Base-by-base conservation (phyloP, 2,329 filamentous ascomycete genomes). In the Falciphora oryzae region DNA sequence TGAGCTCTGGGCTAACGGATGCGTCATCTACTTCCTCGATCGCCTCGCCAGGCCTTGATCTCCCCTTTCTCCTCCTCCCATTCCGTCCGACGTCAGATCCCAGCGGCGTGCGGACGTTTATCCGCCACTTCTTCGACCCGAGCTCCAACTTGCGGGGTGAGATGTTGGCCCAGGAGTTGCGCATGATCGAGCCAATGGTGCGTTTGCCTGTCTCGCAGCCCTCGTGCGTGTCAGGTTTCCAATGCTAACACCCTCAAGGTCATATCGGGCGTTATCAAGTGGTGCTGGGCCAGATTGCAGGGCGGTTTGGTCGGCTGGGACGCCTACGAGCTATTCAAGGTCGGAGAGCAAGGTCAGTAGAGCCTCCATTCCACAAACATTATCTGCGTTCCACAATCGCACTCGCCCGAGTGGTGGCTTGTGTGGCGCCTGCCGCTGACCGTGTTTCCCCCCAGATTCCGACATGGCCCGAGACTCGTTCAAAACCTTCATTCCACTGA, bases 251-350 rank as follows among this genome's bases (percentile, higher is more conserved):
- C 27, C 59, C 28, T 56, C 35, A 68, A 97, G 92, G 93, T 96
- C 65, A 85, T 99, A 64, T 93, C 93, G 68, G 95, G 93, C 71
- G 93, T 97, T 57, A 83, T 95, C 69, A 99, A 98, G 81, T 99
- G 95, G 95, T 98, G 94, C 77, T 99, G 95, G 95, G 93, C 92
- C 75, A 87, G 95, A 78, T 81, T 99, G 62, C 87, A 90, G 57
- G 92, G 93, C 66, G 95, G 95, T 72, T 88, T 99, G 18, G 93
- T 99, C 50, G 93, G 92, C 65, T 98, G 95, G 95, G 93, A 97
- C 72, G 92, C 92, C 57, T 99, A 99, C 74, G 93, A 98, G 75
- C 84, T 96, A 28, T 99, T 99, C 82, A 93, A 91, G 72, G 89
- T 96, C 69, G 95, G 95, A 74, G 95, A 99, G 79, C 86, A 90